These are phyloP conservation scores for Mucuna pruriens DNA, from an alignment of 306 rosid species.

Conservation along the genomic window DNA sequence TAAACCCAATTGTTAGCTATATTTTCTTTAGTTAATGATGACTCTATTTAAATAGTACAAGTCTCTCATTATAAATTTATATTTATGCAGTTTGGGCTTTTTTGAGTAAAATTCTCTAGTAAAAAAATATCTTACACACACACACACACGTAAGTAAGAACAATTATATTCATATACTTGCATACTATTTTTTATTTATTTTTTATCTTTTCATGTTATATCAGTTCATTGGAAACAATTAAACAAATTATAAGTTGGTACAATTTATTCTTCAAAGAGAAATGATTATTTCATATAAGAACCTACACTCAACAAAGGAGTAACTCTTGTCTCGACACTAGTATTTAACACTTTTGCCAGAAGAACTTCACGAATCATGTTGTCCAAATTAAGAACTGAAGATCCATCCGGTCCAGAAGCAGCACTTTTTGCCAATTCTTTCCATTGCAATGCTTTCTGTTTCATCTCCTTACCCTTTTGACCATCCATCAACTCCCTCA, in stretches of 20 bases:
- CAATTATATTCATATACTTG: too few relatives aligned
- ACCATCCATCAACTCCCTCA: constrained; percentile 67
- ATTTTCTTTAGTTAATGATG: too few relatives aligned
- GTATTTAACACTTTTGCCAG: not conserved
- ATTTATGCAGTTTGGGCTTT: too few relatives aligned
- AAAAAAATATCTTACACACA: too few relatives aligned
- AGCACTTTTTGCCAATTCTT: constrained; percentile 46
- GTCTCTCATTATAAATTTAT: too few relatives aligned
- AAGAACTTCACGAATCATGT: constrained; percentile 37
- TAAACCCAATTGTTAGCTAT: too few relatives aligned
- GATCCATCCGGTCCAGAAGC: constrained; percentile 39
- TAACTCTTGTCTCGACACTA: not conserved
- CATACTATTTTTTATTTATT: too few relatives aligned
- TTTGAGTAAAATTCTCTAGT: too few relatives aligned
- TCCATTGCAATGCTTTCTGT: constrained; percentile 54
- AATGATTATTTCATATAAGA: not conserved
- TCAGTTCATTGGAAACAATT: too few relatives aligned
- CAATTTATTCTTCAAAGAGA: not conserved
- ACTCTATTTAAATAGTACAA: too few relatives aligned
- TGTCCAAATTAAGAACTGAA: constrained; percentile 44
- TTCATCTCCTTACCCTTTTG: constrained; percentile 58
- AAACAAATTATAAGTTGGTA: not conserved
- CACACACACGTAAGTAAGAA: too few relatives aligned
- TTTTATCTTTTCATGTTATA: too few relatives aligned
- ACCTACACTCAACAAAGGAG: not conserved